A percentile compares a stretch with the other conserved stretches of the same genome.
phyloP scores from a whole-genome alignment of 352 stramenopile genomes.

The Globisporangium middletonii region DNA sequence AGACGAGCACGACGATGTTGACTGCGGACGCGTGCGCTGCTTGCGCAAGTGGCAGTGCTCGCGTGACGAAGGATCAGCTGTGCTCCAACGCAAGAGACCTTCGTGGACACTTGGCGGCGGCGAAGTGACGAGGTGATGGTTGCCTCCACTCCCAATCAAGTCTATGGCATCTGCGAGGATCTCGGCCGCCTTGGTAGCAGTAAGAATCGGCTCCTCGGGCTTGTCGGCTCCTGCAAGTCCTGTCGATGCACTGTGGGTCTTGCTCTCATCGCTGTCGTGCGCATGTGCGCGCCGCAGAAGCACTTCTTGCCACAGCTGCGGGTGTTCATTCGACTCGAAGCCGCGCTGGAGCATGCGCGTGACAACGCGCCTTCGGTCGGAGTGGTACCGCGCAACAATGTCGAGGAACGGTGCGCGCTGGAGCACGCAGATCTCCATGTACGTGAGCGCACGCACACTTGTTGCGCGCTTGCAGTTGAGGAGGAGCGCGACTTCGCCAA shows the following conservation, averaged over 20 bases:
- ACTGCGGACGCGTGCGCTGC: too few species aligned
- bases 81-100: neutral
- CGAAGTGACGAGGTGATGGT: neutral
- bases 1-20: too few species aligned
- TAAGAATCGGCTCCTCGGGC: neutral
- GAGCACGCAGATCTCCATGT: conserved; percentile 21
- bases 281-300: neutral
- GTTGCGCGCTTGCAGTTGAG: conserved; percentile 18
- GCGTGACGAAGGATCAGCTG: too few species aligned
- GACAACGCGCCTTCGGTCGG: conserved; percentile 16
- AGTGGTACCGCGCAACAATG: conserved; percentile 16
- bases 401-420: conserved; percentile 8
- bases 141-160: neutral
- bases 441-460: conserved; percentile 17
- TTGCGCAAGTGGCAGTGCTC: too few species aligned
- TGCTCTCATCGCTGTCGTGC: neutral
- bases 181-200: conserved; percentile 1
- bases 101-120: neutral
- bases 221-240: conserved; percentile 1
- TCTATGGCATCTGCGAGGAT: conserved; percentile 6
- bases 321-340: conserved; percentile 18
- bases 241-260: neutral
- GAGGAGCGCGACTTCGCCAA: conserved; percentile 18
- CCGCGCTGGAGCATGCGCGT: conserved; percentile 13
- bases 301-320: conserved; percentile 15